Base-by-base conservation (phyloP, 2,329 filamentous ascomycete genomes). In the Scorias spongiosa region DNA sequence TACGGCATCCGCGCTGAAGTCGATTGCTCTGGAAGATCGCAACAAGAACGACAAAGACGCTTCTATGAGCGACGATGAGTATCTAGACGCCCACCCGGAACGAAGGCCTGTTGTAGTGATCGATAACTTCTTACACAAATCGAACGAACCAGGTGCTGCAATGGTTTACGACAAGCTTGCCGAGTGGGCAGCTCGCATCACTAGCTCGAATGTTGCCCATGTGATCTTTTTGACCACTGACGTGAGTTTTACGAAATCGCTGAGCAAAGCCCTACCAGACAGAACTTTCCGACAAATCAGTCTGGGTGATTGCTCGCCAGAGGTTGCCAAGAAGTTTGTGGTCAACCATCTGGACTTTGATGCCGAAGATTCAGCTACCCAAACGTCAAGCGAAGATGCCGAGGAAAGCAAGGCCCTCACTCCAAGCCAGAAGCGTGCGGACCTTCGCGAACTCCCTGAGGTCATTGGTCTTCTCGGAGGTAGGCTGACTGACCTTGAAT, bases 201-300 rank as follows among this genome's bases (percentile, higher is more conserved):
- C 91, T 0, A 84, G 85, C 39, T 80, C 81, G 42, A 94, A 95
- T 51, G 74, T 93, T 38, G 89, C 89, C 0, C 91, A 96, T 61
- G 87, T 96, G 45, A 80, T 98, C 45, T 94, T 96, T 69, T 69
- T 98, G 32, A 95, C 89, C 0, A 86, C 82, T 45, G 89, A 96
- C 50, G 76, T 86, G 1, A 84, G 86, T 0, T 94, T 86, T 63
- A 81, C 83, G 41, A 96, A 96, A 61, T 81, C 84, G 0, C 69
- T 96, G 2, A 80, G 83, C 46, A 91, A 86, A 58, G 84, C 86
- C 1, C 71, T 98, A 15, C 91, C 91, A 0, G 89, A 95, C 56
- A 78, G 91, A 20, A 82, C 95, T 10, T 93, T 96, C 69, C 79
- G 84, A 44, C 81, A 86, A 42, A 80, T 95, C 30, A 77, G 84